Conservation (phyloP, 2,329 filamentous ascomycete species). For the Diaporthe australafricana region DNA sequence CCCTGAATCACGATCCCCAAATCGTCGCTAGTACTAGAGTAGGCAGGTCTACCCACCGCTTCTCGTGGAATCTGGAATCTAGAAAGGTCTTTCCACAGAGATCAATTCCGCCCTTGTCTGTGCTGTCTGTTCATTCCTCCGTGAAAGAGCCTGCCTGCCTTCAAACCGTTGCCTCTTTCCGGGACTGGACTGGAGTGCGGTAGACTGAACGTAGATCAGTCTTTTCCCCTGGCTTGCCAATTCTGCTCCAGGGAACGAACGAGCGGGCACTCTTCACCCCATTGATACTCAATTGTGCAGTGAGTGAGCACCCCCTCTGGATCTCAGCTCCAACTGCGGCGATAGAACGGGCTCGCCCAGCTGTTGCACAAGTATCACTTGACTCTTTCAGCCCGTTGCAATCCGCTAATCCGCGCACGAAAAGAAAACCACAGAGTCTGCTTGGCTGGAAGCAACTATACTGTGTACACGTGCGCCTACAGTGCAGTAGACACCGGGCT, state of each 20-base stretch:
- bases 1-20: conserved; percentile 29
- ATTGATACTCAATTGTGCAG: too few relatives aligned
- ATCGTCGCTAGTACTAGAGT: conserved; percentile 4
- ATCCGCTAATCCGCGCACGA: neutral
- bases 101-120: too few relatives aligned
- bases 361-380: neutral
- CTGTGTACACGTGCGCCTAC: conserved; percentile 5
- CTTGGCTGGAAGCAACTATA: neutral
- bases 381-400: neutral
- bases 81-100: too few relatives aligned
- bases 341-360: neutral
- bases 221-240: neutral
- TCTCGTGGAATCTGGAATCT: neutral
- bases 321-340: too few relatives aligned
- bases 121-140: too few relatives aligned
- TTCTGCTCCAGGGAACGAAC: neutral
- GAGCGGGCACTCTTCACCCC: neutral
- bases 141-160: too few relatives aligned
- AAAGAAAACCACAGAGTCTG: neutral
- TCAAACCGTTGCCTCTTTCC: neutral
- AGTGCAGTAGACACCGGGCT: neutral
- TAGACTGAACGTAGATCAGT: neutral
- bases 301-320: too few relatives aligned
- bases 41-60: conserved; percentile 17
- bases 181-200: neutral